A percentile compares a stretch with the other conserved stretches of the same genome.
Conservation (phyloP, 257 asterid species). For the Nicotiana knightiana region DNA sequence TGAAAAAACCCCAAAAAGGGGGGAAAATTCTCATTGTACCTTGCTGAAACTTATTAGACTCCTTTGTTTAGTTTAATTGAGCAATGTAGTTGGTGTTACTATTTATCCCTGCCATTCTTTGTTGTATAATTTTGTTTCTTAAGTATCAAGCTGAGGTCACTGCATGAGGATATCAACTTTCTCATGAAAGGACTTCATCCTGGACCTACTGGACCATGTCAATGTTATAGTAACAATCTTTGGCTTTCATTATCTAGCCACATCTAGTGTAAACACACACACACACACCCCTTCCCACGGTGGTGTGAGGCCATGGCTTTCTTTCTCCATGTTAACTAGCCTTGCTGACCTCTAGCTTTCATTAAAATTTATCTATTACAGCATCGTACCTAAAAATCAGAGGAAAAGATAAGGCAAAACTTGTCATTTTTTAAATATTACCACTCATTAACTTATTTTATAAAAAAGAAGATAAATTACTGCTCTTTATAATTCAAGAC, state of each 20-base stretch:
- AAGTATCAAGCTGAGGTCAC: not conserved
- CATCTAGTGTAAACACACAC: too few relatives aligned
- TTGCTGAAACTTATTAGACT: slow-evolving; percentile 3
- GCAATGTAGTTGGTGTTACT: not conserved
- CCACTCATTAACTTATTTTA: not conserved
- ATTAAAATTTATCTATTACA: not conserved
- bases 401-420: not conserved
- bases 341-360: not conserved
- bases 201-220: not conserved
- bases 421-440: not conserved
- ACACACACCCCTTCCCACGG: not conserved
- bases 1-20: not conserved
- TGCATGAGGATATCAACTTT: not conserved
- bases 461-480: not conserved
- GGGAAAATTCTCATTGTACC: not conserved
- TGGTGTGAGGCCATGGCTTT: not conserved
- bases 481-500: not conserved
- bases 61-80: not conserved
- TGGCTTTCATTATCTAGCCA: too few relatives aligned
- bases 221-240: not conserved
- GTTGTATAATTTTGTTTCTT: not conserved
- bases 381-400: not conserved
- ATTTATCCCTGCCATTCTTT: not conserved
- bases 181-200: not conserved
- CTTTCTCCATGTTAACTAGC: not conserved